These are phyloP conservation scores for Trichoderma breve DNA, from an alignment of 2,329 filamentous ascomycete genomes.

Conservation along the genomic window DNA sequence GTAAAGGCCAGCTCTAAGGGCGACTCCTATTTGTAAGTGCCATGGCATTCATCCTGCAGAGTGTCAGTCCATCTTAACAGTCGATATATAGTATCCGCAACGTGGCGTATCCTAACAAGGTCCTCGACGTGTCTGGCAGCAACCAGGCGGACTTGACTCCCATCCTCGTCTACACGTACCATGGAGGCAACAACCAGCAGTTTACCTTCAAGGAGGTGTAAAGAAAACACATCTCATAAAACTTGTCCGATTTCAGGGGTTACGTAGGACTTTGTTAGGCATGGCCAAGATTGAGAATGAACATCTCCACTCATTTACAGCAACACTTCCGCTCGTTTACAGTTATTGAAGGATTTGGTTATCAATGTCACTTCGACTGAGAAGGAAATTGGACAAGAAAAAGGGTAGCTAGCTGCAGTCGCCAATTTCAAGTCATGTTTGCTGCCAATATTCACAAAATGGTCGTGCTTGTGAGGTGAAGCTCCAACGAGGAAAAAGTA, in stretches of 20 bases:
- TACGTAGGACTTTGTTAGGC: neutral
- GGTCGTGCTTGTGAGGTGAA: neutral
- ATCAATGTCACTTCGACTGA: too few species aligned
- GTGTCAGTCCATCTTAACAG: neutral
- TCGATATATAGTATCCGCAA: neutral
- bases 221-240: neutral
- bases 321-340: neutral
- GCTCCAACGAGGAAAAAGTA: too few species aligned
- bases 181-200: neutral
- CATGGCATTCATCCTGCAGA: neutral
- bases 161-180: neutral
- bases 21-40: conserved; percentile 3
- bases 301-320: neutral
- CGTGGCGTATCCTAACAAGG: neutral
- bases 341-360: neutral
- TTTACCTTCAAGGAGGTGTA: neutral
- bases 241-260: neutral
- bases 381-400: neutral
- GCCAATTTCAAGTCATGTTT: neutral
- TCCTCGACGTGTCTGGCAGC: neutral
- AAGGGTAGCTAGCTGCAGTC: neutral
- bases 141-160: neutral
- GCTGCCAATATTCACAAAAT: neutral
- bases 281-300: neutral
- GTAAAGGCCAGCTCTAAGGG: neutral